A percentile compares a stretch with the other conserved stretches of the same genome.
phyloP scores from a whole-genome alignment of 140 eudicot genomes.

The Bidens hawaiensis region DNA sequence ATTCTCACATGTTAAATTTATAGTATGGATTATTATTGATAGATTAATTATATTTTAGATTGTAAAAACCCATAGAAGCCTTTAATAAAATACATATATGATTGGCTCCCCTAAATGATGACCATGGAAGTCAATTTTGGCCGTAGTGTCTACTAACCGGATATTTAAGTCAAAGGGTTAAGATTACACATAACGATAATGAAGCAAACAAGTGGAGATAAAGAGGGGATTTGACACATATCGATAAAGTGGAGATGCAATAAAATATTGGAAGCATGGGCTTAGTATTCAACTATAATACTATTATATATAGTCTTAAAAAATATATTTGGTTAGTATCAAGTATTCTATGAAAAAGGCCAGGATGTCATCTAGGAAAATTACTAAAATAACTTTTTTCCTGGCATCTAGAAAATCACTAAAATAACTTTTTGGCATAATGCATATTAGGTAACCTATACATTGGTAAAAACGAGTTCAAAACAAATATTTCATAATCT shows the following conservation, averaged over 20 bases:
- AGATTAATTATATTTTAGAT: no score
- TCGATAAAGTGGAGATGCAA: constrained; percentile 13
- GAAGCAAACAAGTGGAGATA: constrained; percentile 27
- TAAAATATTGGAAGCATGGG: background rate
- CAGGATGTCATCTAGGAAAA: no score
- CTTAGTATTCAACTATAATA: background rate
- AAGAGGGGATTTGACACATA: constrained; percentile 20
- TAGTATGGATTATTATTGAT: no score
- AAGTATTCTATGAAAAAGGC: background rate
- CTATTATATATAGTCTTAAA: background rate
- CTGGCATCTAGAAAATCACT: background rate
- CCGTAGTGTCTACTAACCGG: background rate
- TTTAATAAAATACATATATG: no score
- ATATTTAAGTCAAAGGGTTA: constrained; percentile 3
- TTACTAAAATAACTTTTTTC: background rate
- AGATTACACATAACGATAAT: background rate
- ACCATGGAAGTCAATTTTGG: background rate
- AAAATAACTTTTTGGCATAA: background rate
- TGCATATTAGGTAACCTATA: background rate
- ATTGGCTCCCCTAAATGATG: background rate
- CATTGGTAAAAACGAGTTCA: background rate
- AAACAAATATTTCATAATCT: background rate
- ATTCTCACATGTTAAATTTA: no score
- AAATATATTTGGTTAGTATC: background rate
- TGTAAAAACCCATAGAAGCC: no score